These are phyloP conservation scores for Umbelopsis vinacea DNA, from an alignment of 192 early-diverging fungal species.

Conservation along the genomic window DNA sequence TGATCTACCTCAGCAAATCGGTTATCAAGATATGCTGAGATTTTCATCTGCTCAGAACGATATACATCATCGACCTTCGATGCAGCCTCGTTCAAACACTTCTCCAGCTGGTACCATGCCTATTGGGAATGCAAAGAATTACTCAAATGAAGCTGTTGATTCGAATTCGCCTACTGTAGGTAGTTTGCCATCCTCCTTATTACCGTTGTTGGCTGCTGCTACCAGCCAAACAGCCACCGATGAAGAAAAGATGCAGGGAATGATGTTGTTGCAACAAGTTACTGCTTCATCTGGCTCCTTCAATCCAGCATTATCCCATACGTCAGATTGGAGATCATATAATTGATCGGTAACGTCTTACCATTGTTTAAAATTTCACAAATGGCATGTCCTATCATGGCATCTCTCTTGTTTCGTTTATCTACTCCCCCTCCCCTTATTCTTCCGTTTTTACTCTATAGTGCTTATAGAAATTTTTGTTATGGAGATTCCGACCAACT, in stretches of 20 bases:
- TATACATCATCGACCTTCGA: not conserved
- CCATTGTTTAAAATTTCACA: not conserved
- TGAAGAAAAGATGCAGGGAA: constrained; percentile 10
- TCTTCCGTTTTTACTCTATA: not conserved
- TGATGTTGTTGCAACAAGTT: constrained; percentile 14
- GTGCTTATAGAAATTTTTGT: too few species aligned
- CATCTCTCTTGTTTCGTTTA: too few species aligned
- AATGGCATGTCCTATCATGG: not conserved
- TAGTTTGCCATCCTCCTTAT: not conserved
- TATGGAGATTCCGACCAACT: too few species aligned
- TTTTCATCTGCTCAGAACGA: not conserved
- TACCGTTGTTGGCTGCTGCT: not conserved
- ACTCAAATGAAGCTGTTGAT: not conserved
- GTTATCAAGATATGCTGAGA: constrained; percentile 2
- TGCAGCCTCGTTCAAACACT: not conserved
- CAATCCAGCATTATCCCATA: not conserved
- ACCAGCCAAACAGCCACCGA: constrained; percentile 8
- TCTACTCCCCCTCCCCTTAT: not conserved
- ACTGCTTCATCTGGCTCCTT: not conserved
- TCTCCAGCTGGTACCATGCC: not conserved
- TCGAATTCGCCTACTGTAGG: not conserved
- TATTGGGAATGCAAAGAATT: constrained; percentile 2
- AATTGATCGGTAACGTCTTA: not conserved
- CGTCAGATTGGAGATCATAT: constrained; percentile 1
- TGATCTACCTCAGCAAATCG: not conserved